These are phyloP conservation scores for Wolfiporia cocos DNA, from an alignment of 1,284 basidiomycete species.

Conservation along the genomic window DNA sequence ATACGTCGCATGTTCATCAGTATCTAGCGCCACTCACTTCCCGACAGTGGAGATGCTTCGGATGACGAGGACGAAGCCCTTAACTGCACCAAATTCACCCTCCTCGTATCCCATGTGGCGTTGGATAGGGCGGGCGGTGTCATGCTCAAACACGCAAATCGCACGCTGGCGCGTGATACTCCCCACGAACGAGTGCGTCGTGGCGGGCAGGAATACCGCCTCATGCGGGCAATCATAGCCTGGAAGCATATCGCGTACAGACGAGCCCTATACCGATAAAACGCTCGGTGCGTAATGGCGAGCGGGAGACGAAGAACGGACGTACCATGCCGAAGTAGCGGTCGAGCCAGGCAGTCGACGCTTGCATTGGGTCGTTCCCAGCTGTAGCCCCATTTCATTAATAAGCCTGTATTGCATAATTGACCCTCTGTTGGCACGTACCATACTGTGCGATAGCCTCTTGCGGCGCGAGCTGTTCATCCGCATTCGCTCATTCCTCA, in stretches of 20 bases:
- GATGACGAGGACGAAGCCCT: slow-evolving; percentile 52
- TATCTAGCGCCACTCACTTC: slow-evolving; percentile 37
- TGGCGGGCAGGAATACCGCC: slow-evolving; percentile 52
- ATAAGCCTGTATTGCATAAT: not conserved
- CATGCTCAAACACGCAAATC: slow-evolving; percentile 62
- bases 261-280: slow-evolving; percentile 23
- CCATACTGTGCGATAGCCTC: slow-evolving; percentile 61
- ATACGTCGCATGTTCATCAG: not conserved
- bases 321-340: slow-evolving; percentile 56
- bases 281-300: too few species aligned
- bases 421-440: slow-evolving; percentile 12
- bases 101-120: slow-evolving; percentile 48
- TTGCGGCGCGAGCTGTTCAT: slow-evolving; percentile 43
- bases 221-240: slow-evolving; percentile 65
- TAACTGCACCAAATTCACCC: slow-evolving; percentile 51
- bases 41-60: slow-evolving; percentile 55
- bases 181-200: slow-evolving; percentile 40
- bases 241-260: slow-evolving; percentile 50
- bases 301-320: not conserved
- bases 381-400: slow-evolving; percentile 20
- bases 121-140: slow-evolving; percentile 50
- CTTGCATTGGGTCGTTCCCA: slow-evolving; percentile 61
- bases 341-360: slow-evolving; percentile 60
- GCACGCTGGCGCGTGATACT: slow-evolving; percentile 40
- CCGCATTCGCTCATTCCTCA: not conserved